phyloP scores from a whole-genome alignment of 192 early-diverging fungal species.

The Dimargaris xerosporica region DNA sequence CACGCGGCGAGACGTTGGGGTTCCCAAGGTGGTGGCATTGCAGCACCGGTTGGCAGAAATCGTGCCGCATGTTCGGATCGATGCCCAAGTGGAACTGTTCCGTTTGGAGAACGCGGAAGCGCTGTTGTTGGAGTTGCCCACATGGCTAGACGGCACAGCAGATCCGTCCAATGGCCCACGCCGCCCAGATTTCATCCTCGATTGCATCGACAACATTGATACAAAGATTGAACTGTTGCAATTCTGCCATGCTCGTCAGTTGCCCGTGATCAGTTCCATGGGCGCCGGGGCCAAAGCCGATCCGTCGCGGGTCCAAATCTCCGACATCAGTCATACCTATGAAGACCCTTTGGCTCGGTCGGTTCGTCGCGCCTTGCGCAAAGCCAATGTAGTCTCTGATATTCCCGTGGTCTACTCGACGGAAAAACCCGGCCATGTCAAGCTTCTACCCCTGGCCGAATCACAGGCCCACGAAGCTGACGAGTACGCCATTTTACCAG shows the following conservation, averaged over 20 bases:
- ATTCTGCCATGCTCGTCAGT: conserved; percentile 60
- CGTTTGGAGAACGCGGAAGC: conserved; percentile 43
- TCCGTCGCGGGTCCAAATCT: conserved; percentile 89
- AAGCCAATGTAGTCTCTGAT: conserved; percentile 54
- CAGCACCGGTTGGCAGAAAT: conserved; percentile 55
- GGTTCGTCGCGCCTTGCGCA: conserved; percentile 59
- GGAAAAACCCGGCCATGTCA: conserved; percentile 84
- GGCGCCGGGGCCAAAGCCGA: conserved; percentile 95
- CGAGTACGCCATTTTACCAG: conserved; percentile 82
- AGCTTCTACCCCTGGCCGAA: conserved; percentile 80
- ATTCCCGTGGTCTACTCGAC: conserved; percentile 89
- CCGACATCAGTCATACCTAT: conserved; percentile 85
- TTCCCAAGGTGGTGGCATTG: conserved; percentile 66
- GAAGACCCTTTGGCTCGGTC: conserved; percentile 88
- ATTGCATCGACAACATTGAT: conserved; percentile 93
- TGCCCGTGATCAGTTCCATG: conserved; percentile 86
- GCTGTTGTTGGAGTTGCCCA: conserved; percentile 41
- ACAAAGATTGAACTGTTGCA: conserved; percentile 82
- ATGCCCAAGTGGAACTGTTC: conserved; percentile 65
- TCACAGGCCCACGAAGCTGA: conserved; percentile 64
- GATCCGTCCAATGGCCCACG: conserved; percentile 14
- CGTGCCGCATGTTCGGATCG: conserved; percentile 63
- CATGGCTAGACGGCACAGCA: too few species aligned
- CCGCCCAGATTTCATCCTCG: conserved; percentile 55
- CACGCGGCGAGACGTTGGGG: conserved; percentile 76